Evolutionary conservation across 2,329 filamentous ascomycete genomes (phyloP), one percentile per base, ranked within the genome.

Genomic region (Nothophaeocryptopus gaeumannii): DNA sequence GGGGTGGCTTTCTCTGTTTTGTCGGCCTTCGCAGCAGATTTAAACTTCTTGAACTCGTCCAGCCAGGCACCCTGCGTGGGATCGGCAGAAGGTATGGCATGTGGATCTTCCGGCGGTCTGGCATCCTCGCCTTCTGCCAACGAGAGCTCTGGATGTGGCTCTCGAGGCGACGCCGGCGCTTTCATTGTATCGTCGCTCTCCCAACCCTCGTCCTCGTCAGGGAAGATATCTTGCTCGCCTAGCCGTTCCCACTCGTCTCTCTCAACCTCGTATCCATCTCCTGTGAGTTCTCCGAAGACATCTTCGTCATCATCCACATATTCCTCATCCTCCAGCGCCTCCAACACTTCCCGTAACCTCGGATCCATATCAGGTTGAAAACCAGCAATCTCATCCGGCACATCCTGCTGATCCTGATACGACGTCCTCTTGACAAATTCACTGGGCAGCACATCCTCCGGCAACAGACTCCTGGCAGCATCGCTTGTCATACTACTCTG

Each of bases 301-400:
- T 93, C 88, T n/a, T 93, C 88, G 16, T 84, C 83, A 26, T 81
- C 78, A 32, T 92, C 92, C 2, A 99, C 91, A 65, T 89, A 99
- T 2, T 87, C 92, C 16, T 99, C 93, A 64, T 99, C 93, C 41
- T 99, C 93, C 29, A 99, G 74, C 9, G 93, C 93, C 71, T 96
- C 91, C 16, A 99, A 73, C 5, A 91, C 90, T 69, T 99, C 93
- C 39, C 93, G 81, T 59, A 99, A 69, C 34, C 92, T 80, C 2
- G 91, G 91, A 64, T 99, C 95, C 93, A 99, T 97, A 66, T 97
- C 91, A 5, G 95, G 93, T 70, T 99, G 87, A 69, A 99, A 96
- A 0, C 93, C 93, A 2, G 88, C 86, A 63, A 99, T 88, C 7
- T 83, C 84, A 72, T 99, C 93, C 1, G 93, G 93, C 1, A 97